phyloP scores from a whole-genome alignment of 2,329 filamentous ascomycete species.

The Acrocalymma vagum region DNA sequence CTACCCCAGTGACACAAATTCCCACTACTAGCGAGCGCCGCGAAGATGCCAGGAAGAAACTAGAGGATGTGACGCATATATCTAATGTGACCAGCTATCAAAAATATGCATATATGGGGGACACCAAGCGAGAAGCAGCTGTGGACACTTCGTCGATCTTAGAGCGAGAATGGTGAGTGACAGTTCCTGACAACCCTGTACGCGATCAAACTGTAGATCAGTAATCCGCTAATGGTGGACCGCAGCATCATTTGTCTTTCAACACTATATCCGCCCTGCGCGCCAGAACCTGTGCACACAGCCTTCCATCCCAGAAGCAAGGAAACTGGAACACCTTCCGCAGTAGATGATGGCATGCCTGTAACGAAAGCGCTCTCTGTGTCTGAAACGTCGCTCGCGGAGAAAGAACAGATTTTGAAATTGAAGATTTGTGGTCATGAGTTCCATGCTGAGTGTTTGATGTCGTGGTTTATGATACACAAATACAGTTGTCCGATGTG shows the following conservation, averaged over 20 bases:
- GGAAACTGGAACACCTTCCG: too few species aligned
- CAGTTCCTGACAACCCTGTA: not conserved
- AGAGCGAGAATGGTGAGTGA: slow-evolving; percentile 37
- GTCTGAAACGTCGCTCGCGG: slow-evolving; percentile 6
- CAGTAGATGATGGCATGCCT: too few species aligned
- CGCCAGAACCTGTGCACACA: slow-evolving; percentile 34
- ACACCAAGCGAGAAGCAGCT: slow-evolving; percentile 4
- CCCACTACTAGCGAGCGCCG: slow-evolving; percentile 20
- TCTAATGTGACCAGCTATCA: slow-evolving; percentile 8
- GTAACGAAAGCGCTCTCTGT: slow-evolving; percentile 6
- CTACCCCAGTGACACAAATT: slow-evolving; percentile 16
- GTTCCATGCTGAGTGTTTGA: slow-evolving; percentile 41
- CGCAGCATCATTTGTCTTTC: slow-evolving; percentile 44
- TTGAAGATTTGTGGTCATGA: slow-evolving; percentile 36
- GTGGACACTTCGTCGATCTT: slow-evolving; percentile 24
- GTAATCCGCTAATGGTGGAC: slow-evolving; percentile 9
- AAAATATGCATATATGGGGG: not conserved
- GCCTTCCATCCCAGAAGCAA: slow-evolving; percentile 2
- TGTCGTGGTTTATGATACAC: slow-evolving; percentile 39
- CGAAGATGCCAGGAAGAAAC: slow-evolving; percentile 28
- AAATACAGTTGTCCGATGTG: slow-evolving; percentile 43
- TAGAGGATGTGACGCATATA: slow-evolving; percentile 31
- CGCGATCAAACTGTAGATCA: too few species aligned
- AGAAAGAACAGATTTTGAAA: slow-evolving; percentile 32
- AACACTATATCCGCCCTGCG: slow-evolving; percentile 30